Conservation (phyloP, 768 basidiomycete genomes). For the Trametes gibbosa region DNA sequence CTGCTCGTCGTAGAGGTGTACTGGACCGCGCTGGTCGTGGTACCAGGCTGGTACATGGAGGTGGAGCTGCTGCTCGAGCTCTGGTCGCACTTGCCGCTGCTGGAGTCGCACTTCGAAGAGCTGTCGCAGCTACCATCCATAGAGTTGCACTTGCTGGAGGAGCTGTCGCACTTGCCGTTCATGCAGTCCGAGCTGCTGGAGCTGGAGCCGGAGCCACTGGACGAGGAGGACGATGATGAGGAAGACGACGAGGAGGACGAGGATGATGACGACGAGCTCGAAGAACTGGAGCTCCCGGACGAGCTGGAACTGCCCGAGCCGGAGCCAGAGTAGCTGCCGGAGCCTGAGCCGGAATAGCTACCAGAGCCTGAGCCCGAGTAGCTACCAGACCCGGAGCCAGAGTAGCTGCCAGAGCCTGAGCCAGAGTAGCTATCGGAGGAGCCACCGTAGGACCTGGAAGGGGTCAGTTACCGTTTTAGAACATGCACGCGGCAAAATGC, state of each 20-base stretch:
- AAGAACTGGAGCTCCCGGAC: too few species aligned
- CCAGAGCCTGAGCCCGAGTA: neutral
- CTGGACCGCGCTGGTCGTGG: neutral
- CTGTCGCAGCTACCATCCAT: conserved; percentile 19
- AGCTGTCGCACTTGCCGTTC: neutral
- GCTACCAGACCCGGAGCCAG: neutral
- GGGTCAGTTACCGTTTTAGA: neutral
- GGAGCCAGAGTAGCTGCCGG: neutral
- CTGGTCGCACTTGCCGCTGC: conserved; percentile 6
- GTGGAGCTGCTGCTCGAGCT: neutral
- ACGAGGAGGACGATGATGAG: neutral
- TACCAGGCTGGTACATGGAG: neutral
- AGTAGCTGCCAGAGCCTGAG: neutral
- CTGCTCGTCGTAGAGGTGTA: neutral
- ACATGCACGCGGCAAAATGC: conserved; percentile 25
- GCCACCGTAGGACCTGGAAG: neutral
- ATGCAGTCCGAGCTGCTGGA: conserved; percentile 19
- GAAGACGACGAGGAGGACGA: neutral
- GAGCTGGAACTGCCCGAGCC: neutral
- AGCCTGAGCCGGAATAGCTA: too few species aligned
- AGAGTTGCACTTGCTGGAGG: conserved; percentile 14
- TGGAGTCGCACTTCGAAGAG: conserved; percentile 20
- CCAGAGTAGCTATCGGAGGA: neutral
- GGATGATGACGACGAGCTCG: neutral
- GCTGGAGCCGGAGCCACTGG: conserved; percentile 17